Percentiles rank a stretch among this genome's conserved stretches.
Evolutionary conservation across 495 filamentous ascomycete genomes (phyloP).

Genomic region (Lepraria neglecta): DNA sequence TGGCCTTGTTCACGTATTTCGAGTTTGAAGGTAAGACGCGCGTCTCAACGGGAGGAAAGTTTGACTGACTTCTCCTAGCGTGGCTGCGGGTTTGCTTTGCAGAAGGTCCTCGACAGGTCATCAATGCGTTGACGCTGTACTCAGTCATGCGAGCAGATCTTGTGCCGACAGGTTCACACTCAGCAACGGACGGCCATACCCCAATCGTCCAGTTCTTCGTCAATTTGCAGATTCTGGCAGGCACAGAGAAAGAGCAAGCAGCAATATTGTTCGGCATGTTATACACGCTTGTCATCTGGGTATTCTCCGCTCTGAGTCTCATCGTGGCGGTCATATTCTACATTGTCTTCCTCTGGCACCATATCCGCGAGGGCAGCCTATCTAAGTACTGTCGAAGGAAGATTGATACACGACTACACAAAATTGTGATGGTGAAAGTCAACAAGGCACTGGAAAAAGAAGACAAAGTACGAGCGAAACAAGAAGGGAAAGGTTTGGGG

Average conservation of each 20-base stretch:
- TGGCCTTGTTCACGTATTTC: conserved; percentile 91
- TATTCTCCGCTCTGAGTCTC: conserved; percentile 70
- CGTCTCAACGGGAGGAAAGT: neutral
- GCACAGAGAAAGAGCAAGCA: conserved; percentile 65
- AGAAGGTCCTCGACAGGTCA: conserved; percentile 79
- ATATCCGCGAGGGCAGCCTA: conserved; percentile 82
- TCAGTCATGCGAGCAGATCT: conserved; percentile 68
- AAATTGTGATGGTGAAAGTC: conserved; percentile 75
- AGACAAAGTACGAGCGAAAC: conserved; percentile 51
- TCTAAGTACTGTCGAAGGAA: conserved; percentile 82
- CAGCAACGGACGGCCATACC: conserved; percentile 43
- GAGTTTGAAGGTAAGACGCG: conserved; percentile 68
- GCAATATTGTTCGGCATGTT: conserved; percentile 82
- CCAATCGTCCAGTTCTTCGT: conserved; percentile 60
- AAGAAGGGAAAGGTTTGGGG: conserved; percentile 47
- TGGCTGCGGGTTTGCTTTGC: conserved; percentile 86
- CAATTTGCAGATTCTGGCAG: conserved; percentile 66
- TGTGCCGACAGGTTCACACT: conserved; percentile 51
- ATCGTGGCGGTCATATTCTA: conserved; percentile 68
- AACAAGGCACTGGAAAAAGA: conserved; percentile 80
- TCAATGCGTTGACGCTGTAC: conserved; percentile 84
- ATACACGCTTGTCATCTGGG: conserved; percentile 86
- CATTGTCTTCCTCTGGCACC: conserved; percentile 80
- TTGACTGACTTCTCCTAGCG: conserved; percentile 43
- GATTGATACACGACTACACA: conserved; percentile 70